Base-by-base conservation (phyloP, 768 basidiomycete species). In the Tylopilus sp. region DNA sequence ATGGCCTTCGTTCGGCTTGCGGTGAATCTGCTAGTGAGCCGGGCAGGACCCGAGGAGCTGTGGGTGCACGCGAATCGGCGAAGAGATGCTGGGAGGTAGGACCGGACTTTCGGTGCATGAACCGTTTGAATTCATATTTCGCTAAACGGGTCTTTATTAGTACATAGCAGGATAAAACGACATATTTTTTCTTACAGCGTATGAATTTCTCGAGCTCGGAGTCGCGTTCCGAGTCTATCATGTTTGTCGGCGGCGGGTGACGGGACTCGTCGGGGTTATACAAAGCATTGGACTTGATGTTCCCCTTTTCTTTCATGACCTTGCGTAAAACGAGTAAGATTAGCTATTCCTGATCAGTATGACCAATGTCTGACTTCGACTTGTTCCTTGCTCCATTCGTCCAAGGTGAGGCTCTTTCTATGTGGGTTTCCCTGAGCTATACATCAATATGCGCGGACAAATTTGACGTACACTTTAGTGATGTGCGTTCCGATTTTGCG, bases 401-500 rank as follows among this genome's bases (percentile, higher is more conserved):
- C 94, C 69, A 95, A 73, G 1, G 89, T 91, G 35, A 97, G 59
- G 63, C 91, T 95, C 77, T 95, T 97, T 54, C 93, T 95, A 22
- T 18, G 17, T 41, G 51, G 42, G 39, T 40, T 50, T 61, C 41
- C 35, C 50, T 48, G 31, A 39, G n/a, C 44, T 15, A 30, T 33
- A 46, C 48, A 40, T 10, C 31, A 8, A 23, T 31, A n/a, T 23
- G 40, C 17, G 17, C 31, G 43, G 43, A 52, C n/a, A 25, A 7
- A 51, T 31, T 8, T 44, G 26, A 76, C 81, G 65, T 75, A 94
- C 91, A 98, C 90, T 82, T 97, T 94, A 0, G 88, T 83, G 57
- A 93, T 77, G 67, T 98, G 95, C 5, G 91, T 95, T 2, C 95
- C 95, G 52, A 98, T 85, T 75, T 95, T 95, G 47, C 95, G 80